phyloP scores from a whole-genome alignment of 2,329 filamentous ascomycete species.

The Ascochyta koolunga region DNA sequence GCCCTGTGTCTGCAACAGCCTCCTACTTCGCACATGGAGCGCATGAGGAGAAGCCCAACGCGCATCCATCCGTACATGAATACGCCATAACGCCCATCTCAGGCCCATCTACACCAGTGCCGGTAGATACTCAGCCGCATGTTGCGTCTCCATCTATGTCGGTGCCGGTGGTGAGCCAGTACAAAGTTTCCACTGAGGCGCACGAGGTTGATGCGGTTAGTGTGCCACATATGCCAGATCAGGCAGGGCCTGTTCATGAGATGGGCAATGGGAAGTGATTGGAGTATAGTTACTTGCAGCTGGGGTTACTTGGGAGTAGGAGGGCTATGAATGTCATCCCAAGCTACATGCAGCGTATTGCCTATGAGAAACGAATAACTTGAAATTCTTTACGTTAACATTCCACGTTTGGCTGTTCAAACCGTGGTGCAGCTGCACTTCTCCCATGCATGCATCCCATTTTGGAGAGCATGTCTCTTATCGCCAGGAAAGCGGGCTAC shows the following conservation, averaged over 20 bases:
- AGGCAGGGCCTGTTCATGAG: constrained; percentile 24
- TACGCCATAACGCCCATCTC: constrained; percentile 24
- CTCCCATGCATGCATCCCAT: no score
- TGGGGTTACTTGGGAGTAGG: no score
- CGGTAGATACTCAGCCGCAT: constrained; percentile 28
- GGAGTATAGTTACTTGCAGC: not conserved
- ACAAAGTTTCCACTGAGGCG: constrained; percentile 14
- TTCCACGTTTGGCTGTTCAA: no score
- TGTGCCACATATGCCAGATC: constrained; percentile 8
- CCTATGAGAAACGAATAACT: no score
- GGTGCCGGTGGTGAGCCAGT: constrained; percentile 12
- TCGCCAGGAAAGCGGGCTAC: no score
- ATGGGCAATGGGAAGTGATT: constrained; percentile 16
- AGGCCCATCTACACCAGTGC: constrained; percentile 32
- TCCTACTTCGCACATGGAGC: constrained; percentile 21
- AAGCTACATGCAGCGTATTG: no score
- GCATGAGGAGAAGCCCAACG: constrained; percentile 23
- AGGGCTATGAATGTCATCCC: no score
- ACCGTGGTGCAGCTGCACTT: no score
- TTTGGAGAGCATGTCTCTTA: no score
- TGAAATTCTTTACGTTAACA: no score
- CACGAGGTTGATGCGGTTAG: constrained; percentile 32
- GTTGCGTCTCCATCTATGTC: constrained; percentile 5
- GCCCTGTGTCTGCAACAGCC: constrained; percentile 4
- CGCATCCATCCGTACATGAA: constrained; percentile 24